Evolutionary conservation across 2,329 filamentous ascomycete genomes (phyloP), one percentile per base, ranked within the genome.

Genomic region (Epichloe coenophiala): DNA sequence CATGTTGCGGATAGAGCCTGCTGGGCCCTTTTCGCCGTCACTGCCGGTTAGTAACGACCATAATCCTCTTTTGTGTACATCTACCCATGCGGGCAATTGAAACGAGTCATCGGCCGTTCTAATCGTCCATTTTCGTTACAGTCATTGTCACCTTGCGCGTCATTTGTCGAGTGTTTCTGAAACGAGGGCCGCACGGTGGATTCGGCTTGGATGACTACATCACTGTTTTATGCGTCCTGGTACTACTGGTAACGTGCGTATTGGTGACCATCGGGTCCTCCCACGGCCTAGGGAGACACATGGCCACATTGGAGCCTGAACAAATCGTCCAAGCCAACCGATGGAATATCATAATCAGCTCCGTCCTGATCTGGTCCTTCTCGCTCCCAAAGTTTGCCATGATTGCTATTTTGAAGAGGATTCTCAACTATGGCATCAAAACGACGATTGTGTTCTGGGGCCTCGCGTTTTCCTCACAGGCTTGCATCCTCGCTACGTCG

Each of bases 311-410:
- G n/a, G 46, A 48, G 2, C 48, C 52, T 1, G 45, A 49, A 2
- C 38, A 55, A 6, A 43, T 56, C 8, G 46, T 51, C 27, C 13
- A 55, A 8, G 57, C 59, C 11, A 41, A 59, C 5, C 59, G 56
- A 40, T 61, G 57, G 56, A 61, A 60, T 40, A 52, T 54, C 39
- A 59, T 60, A 23, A 59, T 58, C 46, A 60, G 55, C 51, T 55
- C 55, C 8, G 53, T 61, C 15, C 47, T 61, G 9, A 57, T 61
- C 21, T 60, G 58, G 58, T 56, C 57, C 3, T 60, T 61, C 42
- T 60, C 59, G 4, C 51, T 61, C 1, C 59, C 59, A 8, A 61
- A 61, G 6, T 61, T 61, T 44, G 59, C 59, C 46, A 57, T 61
- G 27, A 55, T 61, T 35, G 58, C 59, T 9, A 60, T 57, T 36